These are phyloP conservation scores for Dendrocalamus latiflorus DNA, from an alignment of 202 grass and related monocot species.

Conservation along the genomic window DNA sequence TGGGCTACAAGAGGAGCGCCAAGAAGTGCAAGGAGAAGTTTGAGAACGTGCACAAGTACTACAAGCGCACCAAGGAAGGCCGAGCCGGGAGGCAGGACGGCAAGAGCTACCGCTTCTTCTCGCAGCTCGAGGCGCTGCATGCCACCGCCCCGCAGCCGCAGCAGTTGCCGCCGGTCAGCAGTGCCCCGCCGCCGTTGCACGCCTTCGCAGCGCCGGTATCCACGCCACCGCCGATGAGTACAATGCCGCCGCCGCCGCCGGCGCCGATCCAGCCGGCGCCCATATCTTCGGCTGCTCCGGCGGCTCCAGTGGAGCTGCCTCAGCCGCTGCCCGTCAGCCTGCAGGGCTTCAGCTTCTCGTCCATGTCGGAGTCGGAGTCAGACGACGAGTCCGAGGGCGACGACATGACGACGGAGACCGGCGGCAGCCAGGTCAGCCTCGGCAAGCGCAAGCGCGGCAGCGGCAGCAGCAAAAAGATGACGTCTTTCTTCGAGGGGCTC, in stretches of 20 bases:
- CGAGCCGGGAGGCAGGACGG: constrained; percentile 87
- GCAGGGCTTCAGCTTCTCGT: constrained; percentile 53
- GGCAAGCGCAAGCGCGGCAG: constrained; percentile 43
- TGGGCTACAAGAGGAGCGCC: constrained; percentile 80
- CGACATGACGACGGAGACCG: constrained; percentile 58
- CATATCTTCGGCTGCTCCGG: constrained; percentile 52
- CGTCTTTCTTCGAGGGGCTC: constrained; percentile 76
- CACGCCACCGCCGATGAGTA: constrained; percentile 23
- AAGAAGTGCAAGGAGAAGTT: constrained; percentile 99
- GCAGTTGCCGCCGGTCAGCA: background rate
- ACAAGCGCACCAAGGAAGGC: constrained; percentile 95
- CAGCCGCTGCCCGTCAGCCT: constrained; percentile 35
- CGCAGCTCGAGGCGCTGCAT: constrained; percentile 67
- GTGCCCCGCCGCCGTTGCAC: background rate
- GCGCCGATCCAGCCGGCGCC: constrained; percentile 56
- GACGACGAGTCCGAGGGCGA: constrained; percentile 56
- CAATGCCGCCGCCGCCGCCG: constrained; percentile 30
- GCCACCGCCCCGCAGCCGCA: constrained; percentile 14
- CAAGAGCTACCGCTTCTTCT: constrained; percentile 96
- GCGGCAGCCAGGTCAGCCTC: constrained; percentile 37
- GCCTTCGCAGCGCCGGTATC: background rate
- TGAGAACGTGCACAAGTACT: constrained; percentile 99
- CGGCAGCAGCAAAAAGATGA: constrained; percentile 53
- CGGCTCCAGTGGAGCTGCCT: constrained; percentile 11
- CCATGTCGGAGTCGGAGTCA: constrained; percentile 54